These are phyloP conservation scores for Botrytis cinerea DNA, from an alignment of 2,329 filamentous ascomycete species.

Conservation along the genomic window DNA sequence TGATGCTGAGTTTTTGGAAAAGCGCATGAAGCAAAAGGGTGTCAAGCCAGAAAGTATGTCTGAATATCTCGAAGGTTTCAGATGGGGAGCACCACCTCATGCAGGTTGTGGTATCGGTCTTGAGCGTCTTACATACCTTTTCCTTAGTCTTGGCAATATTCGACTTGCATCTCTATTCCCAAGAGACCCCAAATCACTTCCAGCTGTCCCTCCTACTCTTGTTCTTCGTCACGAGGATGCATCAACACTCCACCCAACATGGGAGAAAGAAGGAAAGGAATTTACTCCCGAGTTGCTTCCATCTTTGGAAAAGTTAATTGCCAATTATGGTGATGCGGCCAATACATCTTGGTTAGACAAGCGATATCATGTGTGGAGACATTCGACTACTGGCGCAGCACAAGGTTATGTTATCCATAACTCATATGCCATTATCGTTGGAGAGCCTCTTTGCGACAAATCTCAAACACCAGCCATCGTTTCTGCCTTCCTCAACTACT, in stretches of 20 bases:
- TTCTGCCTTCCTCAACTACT: constrained; percentile 70
- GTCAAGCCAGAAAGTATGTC: constrained; percentile 83
- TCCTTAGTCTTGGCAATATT: constrained; percentile 86
- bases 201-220: constrained; percentile 61
- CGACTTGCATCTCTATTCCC: constrained; percentile 85
- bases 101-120: constrained; percentile 88
- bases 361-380: constrained; percentile 84
- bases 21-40: constrained; percentile 74
- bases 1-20: constrained; percentile 70
- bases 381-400: constrained; percentile 75
- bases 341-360: constrained; percentile 94
- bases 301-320: constrained; percentile 81
- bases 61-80: constrained; percentile 86
- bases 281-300: constrained; percentile 57
- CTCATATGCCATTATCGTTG: constrained; percentile 80
- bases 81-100: constrained; percentile 85
- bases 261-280: constrained; percentile 50
- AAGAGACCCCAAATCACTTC: constrained; percentile 85
- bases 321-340: constrained; percentile 92
- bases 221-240: constrained; percentile 83
- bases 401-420: constrained; percentile 78
- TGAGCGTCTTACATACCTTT: constrained; percentile 83
- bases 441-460: constrained; percentile 81
- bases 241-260: constrained; percentile 73
- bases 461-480: constrained; percentile 76